A percentile compares a stretch with the other conserved stretches of the same genome.
phyloP scores from a whole-genome alignment of 345 rosid genomes.

The Murraya paniculata region DNA sequence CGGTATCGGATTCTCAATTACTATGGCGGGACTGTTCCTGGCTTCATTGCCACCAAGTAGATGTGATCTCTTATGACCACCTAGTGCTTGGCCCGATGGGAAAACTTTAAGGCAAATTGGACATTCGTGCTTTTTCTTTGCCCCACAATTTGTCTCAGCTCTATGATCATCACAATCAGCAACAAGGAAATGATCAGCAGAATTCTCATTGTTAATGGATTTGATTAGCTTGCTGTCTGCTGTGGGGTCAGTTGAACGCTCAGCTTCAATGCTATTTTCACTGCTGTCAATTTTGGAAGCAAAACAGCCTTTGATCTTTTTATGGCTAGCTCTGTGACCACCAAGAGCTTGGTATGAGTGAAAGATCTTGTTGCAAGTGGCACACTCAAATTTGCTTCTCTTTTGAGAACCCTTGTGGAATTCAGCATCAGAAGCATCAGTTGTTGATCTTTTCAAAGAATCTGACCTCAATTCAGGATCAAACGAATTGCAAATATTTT shows the following conservation, averaged over 20 bases:
- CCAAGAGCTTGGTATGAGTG: slow-evolving; percentile 82
- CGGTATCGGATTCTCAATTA: slow-evolving; percentile 18
- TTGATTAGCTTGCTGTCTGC: slow-evolving; percentile 18
- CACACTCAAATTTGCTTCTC: slow-evolving; percentile 54
- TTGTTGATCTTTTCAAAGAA: slow-evolving; percentile 12
- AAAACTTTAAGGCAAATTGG: slow-evolving; percentile 65
- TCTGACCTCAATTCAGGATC: slow-evolving; percentile 29
- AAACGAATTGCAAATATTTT: slow-evolving; percentile 12
- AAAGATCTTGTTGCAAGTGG: slow-evolving; percentile 65
- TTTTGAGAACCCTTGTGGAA: slow-evolving; percentile 21
- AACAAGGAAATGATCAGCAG: not conserved
- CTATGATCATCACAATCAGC: slow-evolving; percentile 14
- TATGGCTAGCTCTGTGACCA: slow-evolving; percentile 87
- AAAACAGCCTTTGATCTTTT: slow-evolving; percentile 38
- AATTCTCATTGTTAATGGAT: slow-evolving; percentile 13
- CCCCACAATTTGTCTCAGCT: slow-evolving; percentile 19
- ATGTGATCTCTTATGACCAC: slow-evolving; percentile 86
- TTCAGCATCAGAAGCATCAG: slow-evolving; percentile 20
- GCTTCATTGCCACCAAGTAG: slow-evolving; percentile 23
- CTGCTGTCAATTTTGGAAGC: slow-evolving; percentile 30
- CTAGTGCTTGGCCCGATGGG: slow-evolving; percentile 78
- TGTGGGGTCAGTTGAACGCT: slow-evolving; percentile 20
- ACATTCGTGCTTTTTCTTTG: slow-evolving; percentile 49
- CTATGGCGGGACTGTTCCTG: slow-evolving; percentile 12
- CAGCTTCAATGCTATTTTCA: slow-evolving; percentile 34